A percentile compares a stretch with the other conserved stretches of the same genome.
These are phyloP conservation scores for Thalia dealbata DNA, from an alignment of 176 grass and related monocot species.

Conservation along the genomic window DNA sequence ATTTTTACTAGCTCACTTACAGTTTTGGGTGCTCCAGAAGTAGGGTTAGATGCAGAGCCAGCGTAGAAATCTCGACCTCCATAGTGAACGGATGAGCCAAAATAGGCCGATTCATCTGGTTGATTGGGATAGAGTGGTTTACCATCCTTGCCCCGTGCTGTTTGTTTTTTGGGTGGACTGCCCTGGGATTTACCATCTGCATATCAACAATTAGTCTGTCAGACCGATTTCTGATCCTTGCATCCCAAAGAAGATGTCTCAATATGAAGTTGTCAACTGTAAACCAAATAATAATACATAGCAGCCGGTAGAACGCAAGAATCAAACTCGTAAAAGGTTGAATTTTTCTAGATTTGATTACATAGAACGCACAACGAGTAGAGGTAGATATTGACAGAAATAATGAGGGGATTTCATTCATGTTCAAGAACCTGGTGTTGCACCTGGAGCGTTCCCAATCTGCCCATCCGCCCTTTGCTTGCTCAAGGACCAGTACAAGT, in stretches of 20 bases:
- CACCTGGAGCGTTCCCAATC: slow-evolving; percentile 19
- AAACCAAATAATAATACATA: too few relatives aligned
- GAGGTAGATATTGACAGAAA: not conserved
- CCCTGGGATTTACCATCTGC: slow-evolving; percentile 61
- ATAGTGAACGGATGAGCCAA: slow-evolving; percentile 81
- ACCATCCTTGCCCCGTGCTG: slow-evolving; percentile 42
- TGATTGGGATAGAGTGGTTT: slow-evolving; percentile 35
- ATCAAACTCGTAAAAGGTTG: too few relatives aligned
- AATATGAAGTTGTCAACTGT: too few relatives aligned
- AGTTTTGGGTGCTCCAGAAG: slow-evolving; percentile 27
- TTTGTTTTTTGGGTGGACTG: slow-evolving; percentile 34
- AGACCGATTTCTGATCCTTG: not conserved
- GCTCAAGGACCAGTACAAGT: slow-evolving; percentile 17
- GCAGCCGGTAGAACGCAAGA: too few relatives aligned
- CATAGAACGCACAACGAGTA: not conserved
- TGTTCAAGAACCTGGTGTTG: not conserved
- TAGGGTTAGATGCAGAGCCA: slow-evolving; percentile 38
- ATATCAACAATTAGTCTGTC: not conserved
- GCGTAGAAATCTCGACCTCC: slow-evolving; percentile 87
- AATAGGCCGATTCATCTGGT: slow-evolving; percentile 51
- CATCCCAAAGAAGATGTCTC: not conserved
- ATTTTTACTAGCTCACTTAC: slow-evolving; percentile 17
- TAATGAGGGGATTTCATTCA: not conserved
- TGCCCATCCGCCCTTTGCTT: slow-evolving; percentile 25
- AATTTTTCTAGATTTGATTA: not conserved